A percentile compares a stretch with the other conserved stretches of the same genome.
Conservation (phyloP, 179 eudicot genomes). For the Silene noctiflora region DNA sequence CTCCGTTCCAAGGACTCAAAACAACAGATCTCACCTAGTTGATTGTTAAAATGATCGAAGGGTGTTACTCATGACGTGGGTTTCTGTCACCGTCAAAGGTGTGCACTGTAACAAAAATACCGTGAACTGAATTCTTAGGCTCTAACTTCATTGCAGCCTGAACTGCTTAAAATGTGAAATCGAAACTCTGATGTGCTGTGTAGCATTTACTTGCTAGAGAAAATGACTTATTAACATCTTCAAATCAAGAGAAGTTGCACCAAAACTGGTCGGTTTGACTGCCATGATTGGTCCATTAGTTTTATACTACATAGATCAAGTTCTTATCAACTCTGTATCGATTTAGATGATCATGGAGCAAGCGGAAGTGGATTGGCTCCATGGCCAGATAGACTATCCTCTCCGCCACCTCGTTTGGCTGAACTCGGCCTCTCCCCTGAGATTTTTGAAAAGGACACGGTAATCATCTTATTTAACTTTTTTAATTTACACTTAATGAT, state of each 20-base stretch:
- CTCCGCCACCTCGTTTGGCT: slow-evolving; percentile 42
- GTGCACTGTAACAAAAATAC: too few relatives aligned
- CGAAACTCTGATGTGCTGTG: neutral
- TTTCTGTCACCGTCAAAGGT: neutral
- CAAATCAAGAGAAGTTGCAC: too few relatives aligned
- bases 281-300: too few relatives aligned
- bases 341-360: slow-evolving; percentile 39
- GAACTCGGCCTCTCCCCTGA: slow-evolving; percentile 37
- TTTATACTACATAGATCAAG: neutral
- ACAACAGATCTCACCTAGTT: too few relatives aligned
- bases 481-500: too few relatives aligned
- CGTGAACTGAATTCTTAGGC: neutral
- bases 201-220: neutral
- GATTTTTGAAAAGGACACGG: slow-evolving; percentile 40
- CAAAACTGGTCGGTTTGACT: too few relatives aligned
- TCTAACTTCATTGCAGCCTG: neutral
- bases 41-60: too few relatives aligned
- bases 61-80: neutral
- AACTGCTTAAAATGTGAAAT: slow-evolving; percentile 1
- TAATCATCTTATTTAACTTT: slow-evolving; percentile 13
- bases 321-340: neutral
- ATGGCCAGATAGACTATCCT: slow-evolving; percentile 46
- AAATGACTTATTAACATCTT: neutral
- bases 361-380: slow-evolving; percentile 39
- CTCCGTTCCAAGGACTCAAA: neutral